Percentiles rank a stretch among this genome's conserved stretches.
Conservation (phyloP, 1,284 basidiomycete species). For the Moesziomyces globuligerus region DNA sequence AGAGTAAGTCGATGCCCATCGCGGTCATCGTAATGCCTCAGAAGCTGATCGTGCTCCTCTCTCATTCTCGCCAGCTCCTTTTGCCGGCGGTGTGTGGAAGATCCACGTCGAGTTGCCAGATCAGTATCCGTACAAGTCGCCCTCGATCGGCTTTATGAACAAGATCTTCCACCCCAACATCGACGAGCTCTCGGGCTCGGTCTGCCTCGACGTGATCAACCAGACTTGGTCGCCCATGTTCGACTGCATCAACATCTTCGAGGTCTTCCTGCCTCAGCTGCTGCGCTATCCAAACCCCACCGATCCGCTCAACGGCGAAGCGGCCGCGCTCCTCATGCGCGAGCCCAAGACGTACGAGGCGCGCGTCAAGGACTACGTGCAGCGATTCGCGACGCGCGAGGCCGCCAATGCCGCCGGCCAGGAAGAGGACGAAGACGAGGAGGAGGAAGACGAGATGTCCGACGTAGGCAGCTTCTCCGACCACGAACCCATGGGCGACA, state of each 20-base stretch:
- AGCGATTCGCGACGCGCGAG: slow-evolving; percentile 53
- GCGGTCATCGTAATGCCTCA: background rate
- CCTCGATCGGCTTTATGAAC: slow-evolving; percentile 99
- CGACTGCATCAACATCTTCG: slow-evolving; percentile 99
- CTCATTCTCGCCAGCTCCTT: slow-evolving; percentile 77
- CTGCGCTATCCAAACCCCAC: slow-evolving; percentile 97
- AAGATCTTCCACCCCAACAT: slow-evolving; percentile 99
- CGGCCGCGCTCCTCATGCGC: slow-evolving; percentile 93
- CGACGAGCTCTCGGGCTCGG: slow-evolving; percentile 77
- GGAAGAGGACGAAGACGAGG: slow-evolving; percentile 51
- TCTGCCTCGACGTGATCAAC: slow-evolving; percentile 64
- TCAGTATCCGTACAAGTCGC: slow-evolving; percentile 98
- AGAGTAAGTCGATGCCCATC: slow-evolving; percentile 76
- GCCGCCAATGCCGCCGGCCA: slow-evolving; percentile 43
- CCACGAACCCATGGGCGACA: slow-evolving; percentile 47
- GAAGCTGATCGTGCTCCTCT: background rate
- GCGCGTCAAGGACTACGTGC: slow-evolving; percentile 60
- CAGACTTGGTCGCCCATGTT: slow-evolving; percentile 60
- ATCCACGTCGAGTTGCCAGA: slow-evolving; percentile 99
- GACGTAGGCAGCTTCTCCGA: slow-evolving; percentile 63
- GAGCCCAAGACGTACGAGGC: slow-evolving; percentile 79
- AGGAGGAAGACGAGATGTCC: slow-evolving; percentile 62
- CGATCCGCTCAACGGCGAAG: slow-evolving; percentile 96
- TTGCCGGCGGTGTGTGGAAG: slow-evolving; percentile 96
- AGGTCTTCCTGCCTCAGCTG: slow-evolving; percentile 95